phyloP scores from a whole-genome alignment of 805 yeast genomes.

The Geotrichum ghanense region DNA sequence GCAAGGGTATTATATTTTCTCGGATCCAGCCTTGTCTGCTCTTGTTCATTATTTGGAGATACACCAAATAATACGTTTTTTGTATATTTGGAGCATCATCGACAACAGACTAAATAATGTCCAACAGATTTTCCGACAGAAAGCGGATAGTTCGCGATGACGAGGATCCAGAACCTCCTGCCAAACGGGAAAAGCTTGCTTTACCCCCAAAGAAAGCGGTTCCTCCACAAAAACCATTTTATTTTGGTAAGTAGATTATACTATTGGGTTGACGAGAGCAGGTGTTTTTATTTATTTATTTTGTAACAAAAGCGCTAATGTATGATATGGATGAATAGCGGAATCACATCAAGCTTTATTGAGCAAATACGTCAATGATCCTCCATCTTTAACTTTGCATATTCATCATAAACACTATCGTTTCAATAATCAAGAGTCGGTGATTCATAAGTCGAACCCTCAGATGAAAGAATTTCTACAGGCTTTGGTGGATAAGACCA shows the following conservation, averaged over 20 bases:
- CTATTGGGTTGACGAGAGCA: background rate
- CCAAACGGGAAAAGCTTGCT: background rate
- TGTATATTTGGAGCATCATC: background rate
- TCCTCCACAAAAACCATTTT: background rate
- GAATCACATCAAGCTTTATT: conserved; percentile 65
- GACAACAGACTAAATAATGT: conserved; percentile 4
- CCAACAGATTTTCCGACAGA: conserved; percentile 13
- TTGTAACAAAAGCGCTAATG: background rate
- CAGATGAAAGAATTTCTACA: conserved; percentile 65
- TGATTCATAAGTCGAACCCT: conserved; percentile 70
- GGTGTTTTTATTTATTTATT: background rate
- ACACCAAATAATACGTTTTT: background rate
- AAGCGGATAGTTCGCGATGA: conserved; percentile 14
- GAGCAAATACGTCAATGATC: conserved; percentile 61
- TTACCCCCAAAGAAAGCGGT: background rate
- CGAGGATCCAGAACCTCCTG: conserved; percentile 7
- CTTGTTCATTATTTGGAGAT: background rate
- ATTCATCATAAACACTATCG: conserved; percentile 86
- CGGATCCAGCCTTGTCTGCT: no score
- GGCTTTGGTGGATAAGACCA: conserved; percentile 67
- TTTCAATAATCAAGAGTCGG: conserved; percentile 83
- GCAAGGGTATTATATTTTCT: no score
- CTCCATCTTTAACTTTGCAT: conserved; percentile 80
- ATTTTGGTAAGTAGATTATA: background rate
- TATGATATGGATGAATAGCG: conserved; percentile 24